phyloP scores from a whole-genome alignment of 805 yeast species.

The Brettanomyces custersianus region DNA sequence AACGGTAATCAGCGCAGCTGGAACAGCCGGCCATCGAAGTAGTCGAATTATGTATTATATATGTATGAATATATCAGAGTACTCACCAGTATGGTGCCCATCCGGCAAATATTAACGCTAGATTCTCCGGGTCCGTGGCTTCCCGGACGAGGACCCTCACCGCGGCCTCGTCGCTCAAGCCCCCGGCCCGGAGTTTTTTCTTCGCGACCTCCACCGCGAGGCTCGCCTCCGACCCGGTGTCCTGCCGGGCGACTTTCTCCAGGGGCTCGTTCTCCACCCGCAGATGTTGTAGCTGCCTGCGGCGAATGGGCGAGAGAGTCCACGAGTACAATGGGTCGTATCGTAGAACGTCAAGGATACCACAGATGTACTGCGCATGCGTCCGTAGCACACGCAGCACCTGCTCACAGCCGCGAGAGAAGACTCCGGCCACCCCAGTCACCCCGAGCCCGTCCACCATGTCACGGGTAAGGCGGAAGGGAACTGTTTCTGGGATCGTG shows the following conservation, averaged over 20 bases:
- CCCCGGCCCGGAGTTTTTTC: conserved; percentile 56
- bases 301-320: conserved; percentile 73
- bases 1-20: conserved; percentile 20
- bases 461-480: conserved; percentile 86
- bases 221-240: conserved; percentile 59
- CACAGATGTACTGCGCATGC: conserved; percentile 61
- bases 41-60: not conserved
- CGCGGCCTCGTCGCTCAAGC: conserved; percentile 73
- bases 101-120: conserved; percentile 73
- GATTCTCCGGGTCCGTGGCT: conserved; percentile 58
- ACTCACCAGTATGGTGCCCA: conserved; percentile 70
- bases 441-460: conserved; percentile 89
- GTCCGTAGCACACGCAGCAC: conserved; percentile 58
- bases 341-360: conserved; percentile 74
- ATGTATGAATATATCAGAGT: no score
- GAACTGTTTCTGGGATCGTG: conserved; percentile 87
- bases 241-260: conserved; percentile 13
- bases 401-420: conserved; percentile 62
- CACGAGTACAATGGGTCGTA: conserved; percentile 94
- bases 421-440: conserved; percentile 75
- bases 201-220: conserved; percentile 68
- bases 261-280: conserved; percentile 7
- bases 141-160: conserved; percentile 73
- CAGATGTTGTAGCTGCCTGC: conserved; percentile 42
- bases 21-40: conserved; percentile 10